Evolutionary conservation across 805 yeast species (phyloP), one percentile per base, ranked within the genome.

Genomic region (Saccharomyces eubayanus): DNA sequence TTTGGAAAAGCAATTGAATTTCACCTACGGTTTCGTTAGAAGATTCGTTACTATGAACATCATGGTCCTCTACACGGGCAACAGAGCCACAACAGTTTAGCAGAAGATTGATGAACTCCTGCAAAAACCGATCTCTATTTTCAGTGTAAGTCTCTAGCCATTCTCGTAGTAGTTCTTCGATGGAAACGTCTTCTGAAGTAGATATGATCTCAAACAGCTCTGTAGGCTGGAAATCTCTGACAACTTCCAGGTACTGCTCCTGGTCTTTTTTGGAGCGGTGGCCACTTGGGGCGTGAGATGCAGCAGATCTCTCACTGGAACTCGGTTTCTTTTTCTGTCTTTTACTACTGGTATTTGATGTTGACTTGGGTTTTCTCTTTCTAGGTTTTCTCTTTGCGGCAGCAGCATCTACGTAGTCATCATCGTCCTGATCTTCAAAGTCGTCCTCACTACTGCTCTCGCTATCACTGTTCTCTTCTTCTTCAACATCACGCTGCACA

Each of bases 1-100:
- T 72, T 52, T 77, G 74, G 59, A 87, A 87, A 47, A 79, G 70
- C 20, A 80, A 73, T 57, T 87, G 86, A 28, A 90, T 69, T 66
- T 89, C 96, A 3, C 78, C 82, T 9, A 88, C 79, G 0, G 96
- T 87, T 36, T 84, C 86, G 14, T 78, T 73, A 0, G 94, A 87
- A 6, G 87, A 80, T 46, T 86, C 90, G 51, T 79, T 73, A 61
- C 83, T 84, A 27, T 73, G 74, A 50, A 89, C 83, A 65, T 90
- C 97, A 66, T 91, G 96, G 28, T 81, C 80, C 55, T 83, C 84
- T 9, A 88, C 79, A 28, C 78, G 79, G 1, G 82, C 74, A 21
- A 81, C 75, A 50, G 90, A 84, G 0, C 96, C 96, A 64, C 88
- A 82, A 49, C 83, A 74, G 55, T 90, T 74, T 45, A 91, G 70